Conservation (phyloP, 495 filamentous ascomycete genomes). For the Penicillium atrosanguineum region DNA sequence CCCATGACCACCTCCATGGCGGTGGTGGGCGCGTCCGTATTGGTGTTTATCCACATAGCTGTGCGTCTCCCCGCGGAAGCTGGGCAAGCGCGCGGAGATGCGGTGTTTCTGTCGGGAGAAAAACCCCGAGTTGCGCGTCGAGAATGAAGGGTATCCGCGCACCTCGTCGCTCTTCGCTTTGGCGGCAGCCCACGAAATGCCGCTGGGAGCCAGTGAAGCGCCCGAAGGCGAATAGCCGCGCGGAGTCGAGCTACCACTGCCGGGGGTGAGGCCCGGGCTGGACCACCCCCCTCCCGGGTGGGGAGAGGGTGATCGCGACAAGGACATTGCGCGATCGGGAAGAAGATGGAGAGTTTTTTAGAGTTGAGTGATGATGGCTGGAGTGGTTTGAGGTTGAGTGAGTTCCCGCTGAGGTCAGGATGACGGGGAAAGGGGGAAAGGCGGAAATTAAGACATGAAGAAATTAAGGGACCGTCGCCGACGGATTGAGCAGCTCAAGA, state of each 20-base stretch:
- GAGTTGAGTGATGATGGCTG: not conserved
- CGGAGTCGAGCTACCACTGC: conserved; percentile 69
- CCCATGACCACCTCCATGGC: conserved; percentile 20
- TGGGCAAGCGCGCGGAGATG: conserved; percentile 70
- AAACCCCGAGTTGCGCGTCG: conserved; percentile 75
- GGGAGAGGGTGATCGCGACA: conserved; percentile 82
- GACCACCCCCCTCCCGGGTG: conserved; percentile 81
- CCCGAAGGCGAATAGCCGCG: conserved; percentile 45
- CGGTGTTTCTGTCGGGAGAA: conserved; percentile 74
- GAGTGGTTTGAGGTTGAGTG: not conserved
- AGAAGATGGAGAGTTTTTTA: not conserved
- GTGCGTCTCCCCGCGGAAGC: conserved; percentile 49
- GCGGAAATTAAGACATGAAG: not conserved
- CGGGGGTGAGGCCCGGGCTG: conserved; percentile 72
- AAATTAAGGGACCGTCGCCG: conserved; percentile 6
- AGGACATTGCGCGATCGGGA: conserved; percentile 59
- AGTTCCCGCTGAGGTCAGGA: conserved; percentile 14
- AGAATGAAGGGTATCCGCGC: conserved; percentile 77
- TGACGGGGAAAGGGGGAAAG: conserved; percentile 8
- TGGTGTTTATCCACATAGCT: conserved; percentile 78
- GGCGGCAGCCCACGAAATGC: conserved; percentile 73
- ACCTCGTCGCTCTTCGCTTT: conserved; percentile 76
- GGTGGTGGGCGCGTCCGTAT: conserved; percentile 46
- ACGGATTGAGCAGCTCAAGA: conserved; percentile 15
- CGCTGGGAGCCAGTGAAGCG: conserved; percentile 36